Evolutionary conservation across 345 rosid genomes (phyloP).

Genomic region (Kernera saxatilis): DNA sequence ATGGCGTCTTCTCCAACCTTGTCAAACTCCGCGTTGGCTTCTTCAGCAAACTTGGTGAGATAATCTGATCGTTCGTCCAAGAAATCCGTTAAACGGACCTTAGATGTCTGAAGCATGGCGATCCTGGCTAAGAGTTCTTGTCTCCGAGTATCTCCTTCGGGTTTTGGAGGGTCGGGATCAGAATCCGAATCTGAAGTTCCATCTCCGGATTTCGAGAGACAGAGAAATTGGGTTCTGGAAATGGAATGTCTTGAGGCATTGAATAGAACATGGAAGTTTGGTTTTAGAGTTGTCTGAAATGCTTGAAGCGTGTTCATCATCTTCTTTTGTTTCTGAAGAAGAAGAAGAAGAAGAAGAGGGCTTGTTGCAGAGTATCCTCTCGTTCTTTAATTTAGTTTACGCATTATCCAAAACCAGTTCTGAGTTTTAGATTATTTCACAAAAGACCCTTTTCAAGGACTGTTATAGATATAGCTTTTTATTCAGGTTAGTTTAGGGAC

Average conservation of each 20-base stretch:
- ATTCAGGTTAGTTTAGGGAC: neutral
- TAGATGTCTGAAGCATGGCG: constrained; percentile 78
- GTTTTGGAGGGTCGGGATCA: constrained; percentile 33
- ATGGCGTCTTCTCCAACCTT: constrained; percentile 91
- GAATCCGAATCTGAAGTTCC: constrained; percentile 29
- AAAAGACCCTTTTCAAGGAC: neutral
- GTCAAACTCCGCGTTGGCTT: constrained; percentile 74
- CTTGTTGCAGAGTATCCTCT: constrained; percentile 26
- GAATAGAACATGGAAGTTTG: constrained; percentile 22
- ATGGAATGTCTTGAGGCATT: constrained; percentile 14
- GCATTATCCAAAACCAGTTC: constrained; percentile 34
- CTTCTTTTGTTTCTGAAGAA: neutral
- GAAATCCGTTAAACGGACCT: constrained; percentile 81
- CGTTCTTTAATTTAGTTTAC: constrained; percentile 21
- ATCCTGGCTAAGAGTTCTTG: constrained; percentile 84
- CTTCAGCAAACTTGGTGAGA: constrained; percentile 79
- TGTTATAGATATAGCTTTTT: neutral
- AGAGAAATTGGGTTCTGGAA: constrained; percentile 16
- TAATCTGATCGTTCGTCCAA: constrained; percentile 72
- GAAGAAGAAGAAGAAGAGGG: constrained; percentile 5
- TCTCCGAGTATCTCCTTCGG: constrained; percentile 62
- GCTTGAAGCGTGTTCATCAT: constrained; percentile 28
- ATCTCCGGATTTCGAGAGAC: constrained; percentile 18
- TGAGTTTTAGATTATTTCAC: constrained; percentile 8
- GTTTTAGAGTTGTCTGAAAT: constrained; percentile 28